Conservation (phyloP, 179 eudicot species). For the Amaranthus tricolor region DNA sequence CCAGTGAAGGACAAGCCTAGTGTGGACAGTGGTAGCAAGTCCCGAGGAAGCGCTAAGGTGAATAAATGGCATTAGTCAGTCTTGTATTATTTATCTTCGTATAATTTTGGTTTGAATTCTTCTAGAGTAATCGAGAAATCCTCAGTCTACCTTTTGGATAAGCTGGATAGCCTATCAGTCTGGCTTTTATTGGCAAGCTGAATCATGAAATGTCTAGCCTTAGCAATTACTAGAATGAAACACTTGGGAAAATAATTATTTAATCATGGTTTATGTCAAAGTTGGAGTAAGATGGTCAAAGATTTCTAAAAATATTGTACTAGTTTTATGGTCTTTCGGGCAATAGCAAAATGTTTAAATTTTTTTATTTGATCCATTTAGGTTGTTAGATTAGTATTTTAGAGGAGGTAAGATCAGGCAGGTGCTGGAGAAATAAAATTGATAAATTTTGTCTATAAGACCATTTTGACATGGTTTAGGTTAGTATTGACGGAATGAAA, state of each 20-base stretch:
- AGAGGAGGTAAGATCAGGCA: too few relatives aligned
- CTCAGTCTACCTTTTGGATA: not conserved
- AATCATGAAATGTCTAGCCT: too few relatives aligned
- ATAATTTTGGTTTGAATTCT: conserved; percentile 1
- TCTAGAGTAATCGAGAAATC: not conserved
- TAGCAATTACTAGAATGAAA: too few relatives aligned
- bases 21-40: conserved; percentile 74
- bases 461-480: not conserved
- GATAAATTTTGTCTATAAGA: not conserved
- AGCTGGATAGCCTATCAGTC: not conserved
- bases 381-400: too few relatives aligned
- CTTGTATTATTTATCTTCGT: not conserved
- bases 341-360: too few relatives aligned
- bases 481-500: too few relatives aligned
- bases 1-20: conserved; percentile 71
- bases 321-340: not conserved
- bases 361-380: not conserved
- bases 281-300: not conserved
- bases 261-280: too few relatives aligned
- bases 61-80: conserved; percentile 9
- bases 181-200: too few relatives aligned
- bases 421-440: too few relatives aligned
- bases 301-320: not conserved
- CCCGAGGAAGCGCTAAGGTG: conserved; percentile 68
- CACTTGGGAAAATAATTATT: too few relatives aligned